Evolutionary conservation across 176 grass and related monocot species (phyloP), one percentile per base, ranked within the genome.

Genomic region (Tillandsia leiboldiana): DNA sequence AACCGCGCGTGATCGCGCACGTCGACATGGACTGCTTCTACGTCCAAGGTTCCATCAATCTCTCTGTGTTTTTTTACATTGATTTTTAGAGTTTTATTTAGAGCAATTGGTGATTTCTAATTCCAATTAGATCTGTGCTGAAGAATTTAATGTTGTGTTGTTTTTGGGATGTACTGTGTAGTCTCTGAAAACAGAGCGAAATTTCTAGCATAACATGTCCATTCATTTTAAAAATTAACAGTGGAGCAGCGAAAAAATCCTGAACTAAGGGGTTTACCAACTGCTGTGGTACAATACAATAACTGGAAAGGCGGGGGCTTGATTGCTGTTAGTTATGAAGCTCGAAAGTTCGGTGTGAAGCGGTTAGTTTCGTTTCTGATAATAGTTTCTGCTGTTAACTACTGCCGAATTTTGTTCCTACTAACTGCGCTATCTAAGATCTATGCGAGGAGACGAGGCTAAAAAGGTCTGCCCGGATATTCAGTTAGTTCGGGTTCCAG

Each of bases 21-120:
- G 86, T 97, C 20, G 89, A 90, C 86, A 79, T 97, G 84, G 89
- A 97, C 48, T 97, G 94, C 77, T 97, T 97, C 89, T 97, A 97
- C 71, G 89, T 92, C 66, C 94, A 97, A 97, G 94, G 94, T 87
- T 50, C 50, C 10, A 28, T 48, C 9, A n/a, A 13, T 18, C 4
- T 51, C 50, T 4, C n/a, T 24, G 11, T 65, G 50, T 20, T 11
- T 9, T 57, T 7, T 33, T 33, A 53, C 12, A 70, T 70, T n/a
- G 48, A 26, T 78, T 15, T 52, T 48, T 53, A 42, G 33, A 59
- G n/a, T 59, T 18, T 14, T 20, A 15, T n/a, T 58, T 58, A 24
- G 24, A 24, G 24, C 24, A 24, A 24, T 24, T 58, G 8, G 2
- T 18, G 1, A 7, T 20, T 59, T 17, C 54, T 59, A 17, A 17